Evolutionary conservation across 306 rosid genomes (phyloP), one percentile per base, ranked within the genome.

Genomic region (Gillenia trifoliata): DNA sequence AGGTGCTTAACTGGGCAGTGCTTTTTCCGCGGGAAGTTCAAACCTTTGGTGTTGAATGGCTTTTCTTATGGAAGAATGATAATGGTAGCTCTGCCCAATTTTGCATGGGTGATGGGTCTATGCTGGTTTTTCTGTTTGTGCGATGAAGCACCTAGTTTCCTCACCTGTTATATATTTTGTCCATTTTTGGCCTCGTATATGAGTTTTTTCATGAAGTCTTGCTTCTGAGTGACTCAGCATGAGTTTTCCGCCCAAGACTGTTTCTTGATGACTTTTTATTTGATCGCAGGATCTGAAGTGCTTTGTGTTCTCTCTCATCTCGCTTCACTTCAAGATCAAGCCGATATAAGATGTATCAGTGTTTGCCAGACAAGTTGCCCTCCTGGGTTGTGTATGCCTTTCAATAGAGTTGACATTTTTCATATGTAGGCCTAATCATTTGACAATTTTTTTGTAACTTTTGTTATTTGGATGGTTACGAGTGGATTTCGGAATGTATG

Each of bases 241-340:
- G 33, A n/a, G 19, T 36, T 76, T 75, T 8, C 28, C n/a, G 4
- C 54, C 52, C 25, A 38, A 25, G 8, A 47, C 23, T 47, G 38
- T 49, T 47, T 47, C 78, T 80, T 49, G 72, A 64, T 19, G 70
- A 47, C 66, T 81, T 72, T 57, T 6, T 56, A 11, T 80, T 71
- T 77, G 72, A 70, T 47, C 85, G 87, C 90, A 93, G 97, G 97
- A 93, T 77, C 88, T 91, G 84, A 93, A 93, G 86, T 93, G 98
- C 88, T 93, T 93, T 71, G 98, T 93, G 41, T 93, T 93, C 82
- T 93, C 97, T 78, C 93, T 93, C 22, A 89, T 93, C 81, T 93
- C 98, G 11, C 97, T 93, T 50, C 98, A 93, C 87, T 93, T 89
- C 88, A 93, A 93, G 96, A 93, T 93, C 88, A 93, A 91, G 86